Evolutionary conservation across 768 basidiomycete species (phyloP).

Genomic region (Boletus fagicola): DNA sequence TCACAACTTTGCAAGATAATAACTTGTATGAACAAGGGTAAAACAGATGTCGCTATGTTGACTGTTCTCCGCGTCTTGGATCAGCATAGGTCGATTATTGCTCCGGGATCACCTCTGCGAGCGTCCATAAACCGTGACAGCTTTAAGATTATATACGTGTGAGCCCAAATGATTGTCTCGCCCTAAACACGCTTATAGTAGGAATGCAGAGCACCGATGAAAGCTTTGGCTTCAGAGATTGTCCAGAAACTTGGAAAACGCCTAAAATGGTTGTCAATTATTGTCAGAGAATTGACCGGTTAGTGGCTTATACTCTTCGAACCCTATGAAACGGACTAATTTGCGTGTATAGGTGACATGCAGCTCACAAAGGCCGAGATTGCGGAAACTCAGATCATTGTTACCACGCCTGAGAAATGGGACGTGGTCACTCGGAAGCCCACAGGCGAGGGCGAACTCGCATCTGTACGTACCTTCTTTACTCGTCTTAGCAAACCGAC

Average conservation of each 20-base stretch:
- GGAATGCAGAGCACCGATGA: conserved; percentile 85
- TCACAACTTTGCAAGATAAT: neutral
- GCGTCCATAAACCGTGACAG: conserved; percentile 60
- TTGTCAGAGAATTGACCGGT: conserved; percentile 91
- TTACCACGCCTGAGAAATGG: conserved; percentile 99
- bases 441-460: conserved; percentile 95
- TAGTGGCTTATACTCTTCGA: conserved; percentile 10
- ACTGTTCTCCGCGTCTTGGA: conserved; percentile 84
- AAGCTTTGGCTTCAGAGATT: conserved; percentile 94
- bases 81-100: conserved; percentile 52
- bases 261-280: conserved; percentile 81
- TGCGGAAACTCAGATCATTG: conserved; percentile 93
- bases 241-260: conserved; percentile 90
- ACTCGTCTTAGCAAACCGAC: neutral
- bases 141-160: conserved; percentile 99
- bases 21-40: conserved; percentile 58
- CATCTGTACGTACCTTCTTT: conserved; percentile 57
- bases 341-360: conserved; percentile 69
- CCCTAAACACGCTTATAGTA: neutral
- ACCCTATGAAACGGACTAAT: neutral
- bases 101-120: conserved; percentile 34
- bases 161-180: conserved; percentile 22
- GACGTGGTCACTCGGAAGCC: conserved; percentile 98
- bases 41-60: conserved; percentile 98
- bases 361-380: conserved; percentile 94